Evolutionary conservation across 2,329 filamentous ascomycete species (phyloP), one percentile per base, ranked within the genome.

Genomic region (Cordyceps cicadae): DNA sequence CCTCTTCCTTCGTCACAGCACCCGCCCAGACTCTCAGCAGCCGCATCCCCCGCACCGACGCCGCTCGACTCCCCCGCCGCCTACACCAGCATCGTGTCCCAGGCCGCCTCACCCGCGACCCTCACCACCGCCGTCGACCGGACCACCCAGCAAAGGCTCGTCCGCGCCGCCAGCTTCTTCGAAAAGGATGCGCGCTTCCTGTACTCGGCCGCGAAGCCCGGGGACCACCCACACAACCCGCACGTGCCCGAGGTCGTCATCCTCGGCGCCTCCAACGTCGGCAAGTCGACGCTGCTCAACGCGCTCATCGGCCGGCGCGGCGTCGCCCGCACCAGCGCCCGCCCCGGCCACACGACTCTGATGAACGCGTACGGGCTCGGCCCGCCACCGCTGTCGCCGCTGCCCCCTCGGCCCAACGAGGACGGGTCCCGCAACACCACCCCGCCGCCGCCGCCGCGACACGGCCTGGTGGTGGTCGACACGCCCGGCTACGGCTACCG

Each of bases 211-310:
- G 75, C 75, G 43, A 66, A 69, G 50, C 77, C 83, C 63, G 75
- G 77, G 58, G 68, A 81, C 67, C 75, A 85, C 62, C 75, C 75
- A 34, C 68, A 76, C 66, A 85, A 85, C 69, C 76, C 76, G 26
- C 74, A 75, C 63, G 72, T 79, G 4, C 83, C 83, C 50, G 83
- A 86, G 65, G 82, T 96, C 55, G 88, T 90, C 69, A 81, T 96
- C 51, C 84, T 95, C 43, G 91, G 91, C 49, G 91, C 92, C 67
- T 92, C 90, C 65, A 96, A 96, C 70, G 90, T 92, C 48, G 91
- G 91, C 69, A 96, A 96, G 72, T 94, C 90, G 1, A 90, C 90
- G 17, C 88, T 95, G 66, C 87, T 96, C 74, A 96, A 96, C 69
- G 88, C 88, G 19, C 81, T 96, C 39, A 83, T 87, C 2, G 86